Base-by-base conservation (phyloP, 2,329 filamentous ascomycete species). In the Neoascochyta sp. region DNA sequence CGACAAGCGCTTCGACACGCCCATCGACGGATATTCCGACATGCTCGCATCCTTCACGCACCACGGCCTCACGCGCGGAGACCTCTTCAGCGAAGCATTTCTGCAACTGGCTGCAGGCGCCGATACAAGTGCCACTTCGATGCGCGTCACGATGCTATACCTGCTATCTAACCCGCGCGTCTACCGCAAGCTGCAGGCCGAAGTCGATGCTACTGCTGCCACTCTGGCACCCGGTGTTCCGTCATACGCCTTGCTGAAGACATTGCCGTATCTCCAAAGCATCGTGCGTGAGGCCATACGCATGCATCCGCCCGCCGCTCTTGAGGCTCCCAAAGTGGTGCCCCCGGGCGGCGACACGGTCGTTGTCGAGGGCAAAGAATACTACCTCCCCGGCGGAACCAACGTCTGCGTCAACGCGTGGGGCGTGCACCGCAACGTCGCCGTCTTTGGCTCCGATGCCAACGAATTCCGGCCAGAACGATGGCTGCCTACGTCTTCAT, bases 111-210 rank as follows among this genome's bases (percentile, higher is more conserved):
- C 74, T 6, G 75, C 74, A 4, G 76, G 75, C 3, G 72, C 71
- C 1, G 76, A 79, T 36, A 77, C 73, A 0, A 75, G 74, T 0
- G 74, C 76, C 1, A 74, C 73, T 1, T 67, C 67, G 0, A 66
- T 80, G 6, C 70, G 75, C 3, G 59, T 67, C n/a, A 73, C 65
- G 0, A 50, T 78, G 36, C 63, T 78, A n/a, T 65, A 73, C 45
- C 52, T 79, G 20, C 62, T 70, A 4, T 69, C 70, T 4, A 68
- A 65, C 10, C 68, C 71, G 0, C 56, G 53, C 1, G 64, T 74
- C 0, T 64, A 69, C 29, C 26, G 39, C 3, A 66, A 48, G 1
- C 59, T 80, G 0, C 65, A 66, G 2, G 54, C 29, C 0, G 72
- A 79, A 40, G 63, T 73, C 3, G 58, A 64, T 37, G 36, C 37